Evolutionary conservation across 495 filamentous ascomycete species (phyloP).

Genomic region (Penicillium canariense): DNA sequence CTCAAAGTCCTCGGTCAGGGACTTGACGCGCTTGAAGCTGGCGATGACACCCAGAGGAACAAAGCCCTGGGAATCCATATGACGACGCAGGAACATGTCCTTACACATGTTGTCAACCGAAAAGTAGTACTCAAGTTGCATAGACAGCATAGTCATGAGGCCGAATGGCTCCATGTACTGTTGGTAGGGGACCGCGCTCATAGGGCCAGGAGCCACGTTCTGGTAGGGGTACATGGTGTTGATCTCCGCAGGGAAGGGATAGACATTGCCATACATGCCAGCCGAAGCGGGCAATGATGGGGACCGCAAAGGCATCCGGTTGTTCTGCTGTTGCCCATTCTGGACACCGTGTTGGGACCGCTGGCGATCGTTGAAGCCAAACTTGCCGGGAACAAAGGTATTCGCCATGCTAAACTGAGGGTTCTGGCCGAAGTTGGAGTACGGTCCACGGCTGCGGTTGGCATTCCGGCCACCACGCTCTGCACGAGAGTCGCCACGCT

Average conservation of each 20-base stretch:
- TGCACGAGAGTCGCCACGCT: constrained; percentile 43
- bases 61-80: constrained; percentile 94
- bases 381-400: constrained; percentile 41
- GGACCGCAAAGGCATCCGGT: constrained; percentile 45
- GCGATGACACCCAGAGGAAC: constrained; percentile 76
- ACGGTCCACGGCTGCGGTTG: constrained; percentile 52
- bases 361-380: constrained; percentile 42
- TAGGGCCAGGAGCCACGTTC: constrained; percentile 51
- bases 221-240: constrained; percentile 52
- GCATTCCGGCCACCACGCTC: constrained; percentile 51
- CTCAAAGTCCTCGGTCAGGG: constrained; percentile 68
- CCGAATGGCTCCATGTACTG: constrained; percentile 56
- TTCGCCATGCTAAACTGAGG: constrained; percentile 49
- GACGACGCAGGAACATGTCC: constrained; percentile 80
- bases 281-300: constrained; percentile 48
- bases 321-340: constrained; percentile 38
- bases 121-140: constrained; percentile 89
- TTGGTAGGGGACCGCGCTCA: constrained; percentile 64
- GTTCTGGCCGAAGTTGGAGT: constrained; percentile 42
- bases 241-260: constrained; percentile 38
- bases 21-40: constrained; percentile 78
- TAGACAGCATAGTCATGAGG: constrained; percentile 55
- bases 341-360: constrained; percentile 35
- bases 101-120: constrained; percentile 96
- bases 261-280: constrained; percentile 36